Base-by-base conservation (phyloP, 2,329 filamentous ascomycete species). In the Ophiostoma ulmi region DNA sequence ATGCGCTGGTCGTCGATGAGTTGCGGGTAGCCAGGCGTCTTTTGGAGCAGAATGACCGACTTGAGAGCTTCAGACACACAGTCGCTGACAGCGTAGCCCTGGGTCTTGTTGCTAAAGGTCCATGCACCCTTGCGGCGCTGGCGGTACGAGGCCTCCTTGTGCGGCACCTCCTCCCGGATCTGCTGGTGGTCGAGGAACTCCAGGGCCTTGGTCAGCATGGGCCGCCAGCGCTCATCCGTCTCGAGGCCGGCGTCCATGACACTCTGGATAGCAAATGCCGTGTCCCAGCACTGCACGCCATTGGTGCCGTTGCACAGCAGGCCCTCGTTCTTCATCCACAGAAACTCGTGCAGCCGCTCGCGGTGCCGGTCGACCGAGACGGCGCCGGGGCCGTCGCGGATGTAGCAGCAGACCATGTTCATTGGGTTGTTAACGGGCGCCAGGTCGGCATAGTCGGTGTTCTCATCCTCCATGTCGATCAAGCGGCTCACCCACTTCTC, bases 231-330 rank as follows among this genome's bases (percentile, higher is more conserved):
- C 14, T 88, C 83, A 67, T 96, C 88, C 39, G 89, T 82, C n/a
- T 91, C 89, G 36, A 97, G 85, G 0, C 91, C 93, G 7, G 92
- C 89, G 67, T 92, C 91, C 69, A 92, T 86, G 6, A 92, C 87
- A 0, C 92, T 90, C 79, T 97, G 93, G 44, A 97, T 92, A 22
- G 90, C 82, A 77, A 98, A 98, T 0, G 93, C 87, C 0, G 95
- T 99, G 78, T 99, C 95, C 95, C 95, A 99, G 74, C 89, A 91
- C 79, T 99, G 95, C 1, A 98, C 94, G n/a, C 95, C 95, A 75
- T 99, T 98, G 10, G 95, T 99, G 52, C 95, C 95, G 76, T 97
- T 97, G 80, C 90, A 90, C 67, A 98, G 85, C 92, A 99, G 93
- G 6, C 95, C 95, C 78, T 97, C 94, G 44, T 89, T 80, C 74